A percentile compares a stretch with the other conserved stretches of the same genome.
phyloP scores from a whole-genome alignment of 345 rosid genomes.

The Anacardium occidentale region DNA sequence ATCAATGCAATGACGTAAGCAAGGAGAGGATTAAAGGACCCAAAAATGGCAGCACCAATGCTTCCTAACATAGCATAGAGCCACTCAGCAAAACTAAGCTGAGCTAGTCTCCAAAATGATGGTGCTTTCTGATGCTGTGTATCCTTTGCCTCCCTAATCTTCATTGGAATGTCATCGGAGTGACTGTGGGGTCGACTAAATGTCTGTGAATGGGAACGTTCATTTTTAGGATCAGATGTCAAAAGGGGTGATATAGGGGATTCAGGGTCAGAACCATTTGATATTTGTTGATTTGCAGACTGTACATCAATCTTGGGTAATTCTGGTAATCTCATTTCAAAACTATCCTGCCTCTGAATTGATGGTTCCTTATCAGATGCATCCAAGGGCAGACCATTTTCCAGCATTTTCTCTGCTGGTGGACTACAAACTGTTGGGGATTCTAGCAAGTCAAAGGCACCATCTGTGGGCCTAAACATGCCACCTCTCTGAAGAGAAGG shows the following conservation, averaged over 20 bases:
- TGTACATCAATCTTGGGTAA: conserved; percentile 91
- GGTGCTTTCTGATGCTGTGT: conserved; percentile 58
- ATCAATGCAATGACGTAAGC: conserved; percentile 90
- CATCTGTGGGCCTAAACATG: conserved; percentile 55
- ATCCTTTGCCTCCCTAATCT: conserved; percentile 52
- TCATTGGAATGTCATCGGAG: conserved; percentile 61
- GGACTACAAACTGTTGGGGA: conserved; percentile 72
- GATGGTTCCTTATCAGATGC: conserved; percentile 77
- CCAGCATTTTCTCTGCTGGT: conserved; percentile 70
- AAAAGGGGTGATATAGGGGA: conserved; percentile 97
- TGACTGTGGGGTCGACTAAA: conserved; percentile 91
- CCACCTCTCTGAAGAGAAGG: conserved; percentile 91
- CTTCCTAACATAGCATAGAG: conserved; percentile 96
- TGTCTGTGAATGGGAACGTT: conserved; percentile 96
- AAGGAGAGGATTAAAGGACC: conserved; percentile 95
- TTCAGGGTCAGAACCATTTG: conserved; percentile 94
- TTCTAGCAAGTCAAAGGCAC: conserved; percentile 57
- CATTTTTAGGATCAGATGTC: conserved; percentile 90
- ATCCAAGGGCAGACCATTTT: conserved; percentile 67
- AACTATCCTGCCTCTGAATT: conserved; percentile 96
- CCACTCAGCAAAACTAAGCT: conserved; percentile 98
- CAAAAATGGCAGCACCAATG: conserved; percentile 97
- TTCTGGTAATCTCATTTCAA: conserved; percentile 90
- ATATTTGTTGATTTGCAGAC: conserved; percentile 53
- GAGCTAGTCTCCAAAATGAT: conserved; percentile 85